Percentiles rank a stretch among this genome's conserved stretches.
phyloP scores from a whole-genome alignment of 2,329 filamentous ascomycete genomes.

The Lecanicillium sp. region DNA sequence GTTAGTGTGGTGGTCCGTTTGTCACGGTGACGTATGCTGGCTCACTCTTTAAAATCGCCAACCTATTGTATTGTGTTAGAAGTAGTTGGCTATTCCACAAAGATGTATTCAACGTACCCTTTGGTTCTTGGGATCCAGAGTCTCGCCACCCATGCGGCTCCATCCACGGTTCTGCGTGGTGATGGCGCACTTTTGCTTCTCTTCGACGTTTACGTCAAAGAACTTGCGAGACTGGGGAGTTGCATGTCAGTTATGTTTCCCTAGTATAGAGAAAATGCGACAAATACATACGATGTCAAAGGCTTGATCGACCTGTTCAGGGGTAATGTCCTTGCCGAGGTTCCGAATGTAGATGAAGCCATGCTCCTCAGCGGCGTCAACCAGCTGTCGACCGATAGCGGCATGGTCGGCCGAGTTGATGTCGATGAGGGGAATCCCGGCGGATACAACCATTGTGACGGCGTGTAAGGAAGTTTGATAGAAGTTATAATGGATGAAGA shows the following conservation, averaged over 20 bases:
- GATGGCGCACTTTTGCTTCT: conserved; percentile 71
- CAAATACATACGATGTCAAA: conserved; percentile 61
- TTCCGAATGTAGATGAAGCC: conserved; percentile 89
- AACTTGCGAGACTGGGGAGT: conserved; percentile 53
- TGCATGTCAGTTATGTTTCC: not conserved
- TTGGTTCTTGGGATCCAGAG: conserved; percentile 76
- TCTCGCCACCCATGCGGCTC: conserved; percentile 82
- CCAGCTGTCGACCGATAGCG: conserved; percentile 58
- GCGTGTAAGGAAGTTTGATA: too few species aligned
- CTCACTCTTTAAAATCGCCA: conserved; percentile 83
- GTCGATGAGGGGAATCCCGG: conserved; percentile 73
- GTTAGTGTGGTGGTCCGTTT: conserved; percentile 24
- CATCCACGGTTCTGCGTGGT: conserved; percentile 79
- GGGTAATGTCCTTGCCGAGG: conserved; percentile 59
- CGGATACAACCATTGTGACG: too few species aligned
- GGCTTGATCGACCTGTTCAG: conserved; percentile 56
- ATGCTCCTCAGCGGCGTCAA: conserved; percentile 72
- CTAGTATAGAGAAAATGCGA: too few species aligned
- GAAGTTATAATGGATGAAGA: too few species aligned
- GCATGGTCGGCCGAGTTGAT: conserved; percentile 54
- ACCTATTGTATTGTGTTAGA: conserved; percentile 38
- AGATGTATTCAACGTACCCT: conserved; percentile 41
- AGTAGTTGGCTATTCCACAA: not conserved
- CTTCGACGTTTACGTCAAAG: conserved; percentile 60
- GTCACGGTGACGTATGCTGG: conserved; percentile 2